Percentiles rank a stretch among this genome's conserved stretches.
phyloP scores from a whole-genome alignment of 2,329 filamentous ascomycete species.

The Penicillium decumbens region DNA sequence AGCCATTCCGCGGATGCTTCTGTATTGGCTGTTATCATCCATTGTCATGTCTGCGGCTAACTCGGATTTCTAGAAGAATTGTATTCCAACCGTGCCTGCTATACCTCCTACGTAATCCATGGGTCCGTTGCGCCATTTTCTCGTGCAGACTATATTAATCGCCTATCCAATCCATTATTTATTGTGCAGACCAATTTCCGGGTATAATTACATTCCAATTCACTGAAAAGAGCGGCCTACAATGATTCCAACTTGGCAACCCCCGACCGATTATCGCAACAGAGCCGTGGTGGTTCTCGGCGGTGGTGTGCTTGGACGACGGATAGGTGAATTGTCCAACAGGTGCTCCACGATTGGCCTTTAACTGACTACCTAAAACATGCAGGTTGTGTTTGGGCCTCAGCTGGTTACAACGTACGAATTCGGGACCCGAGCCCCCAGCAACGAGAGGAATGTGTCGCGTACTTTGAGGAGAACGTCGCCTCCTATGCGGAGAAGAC shows the following conservation, averaged over 20 bases:
- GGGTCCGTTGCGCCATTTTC: not conserved
- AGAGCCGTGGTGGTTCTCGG: slow-evolving; percentile 43
- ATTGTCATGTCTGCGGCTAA: not conserved
- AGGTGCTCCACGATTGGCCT: not conserved
- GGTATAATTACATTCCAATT: not conserved
- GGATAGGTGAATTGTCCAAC: slow-evolving; percentile 28
- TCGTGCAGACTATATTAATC: not conserved
- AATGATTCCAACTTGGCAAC: slow-evolving; percentile 22
- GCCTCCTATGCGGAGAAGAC: slow-evolving; percentile 29
- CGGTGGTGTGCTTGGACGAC: slow-evolving; percentile 41
- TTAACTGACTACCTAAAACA: not conserved
- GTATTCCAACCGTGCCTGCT: not conserved
- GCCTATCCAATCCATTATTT: not conserved
- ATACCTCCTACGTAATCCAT: not conserved
- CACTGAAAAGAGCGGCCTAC: slow-evolving; percentile 18
- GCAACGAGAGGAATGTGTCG: slow-evolving; percentile 28
- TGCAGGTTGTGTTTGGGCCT: slow-evolving; percentile 31
- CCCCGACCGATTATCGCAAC: slow-evolving; percentile 26
- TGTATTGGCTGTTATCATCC: not conserved
- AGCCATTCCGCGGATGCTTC: not conserved
- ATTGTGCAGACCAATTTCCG: not conserved
- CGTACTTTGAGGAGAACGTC: slow-evolving; percentile 35
- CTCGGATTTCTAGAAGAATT: not conserved
- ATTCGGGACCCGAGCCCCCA: slow-evolving; percentile 31
- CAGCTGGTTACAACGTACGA: slow-evolving; percentile 30